phyloP scores from a whole-genome alignment of 305 asterid genomes.

The Fraxinus paxiana region DNA sequence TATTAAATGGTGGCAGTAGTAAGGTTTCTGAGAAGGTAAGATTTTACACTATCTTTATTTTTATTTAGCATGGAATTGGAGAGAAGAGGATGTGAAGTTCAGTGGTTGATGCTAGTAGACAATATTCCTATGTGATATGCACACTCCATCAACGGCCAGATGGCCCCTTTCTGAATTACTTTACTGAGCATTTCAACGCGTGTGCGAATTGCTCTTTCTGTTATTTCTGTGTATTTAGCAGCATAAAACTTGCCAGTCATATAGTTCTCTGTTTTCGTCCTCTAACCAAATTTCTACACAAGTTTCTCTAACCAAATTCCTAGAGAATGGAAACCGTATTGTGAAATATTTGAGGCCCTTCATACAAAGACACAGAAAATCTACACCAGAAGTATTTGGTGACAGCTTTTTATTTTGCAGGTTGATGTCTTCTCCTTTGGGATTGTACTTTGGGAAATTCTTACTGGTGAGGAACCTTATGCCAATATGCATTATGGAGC shows the following conservation, averaged over 20 bases:
- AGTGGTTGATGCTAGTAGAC: not conserved
- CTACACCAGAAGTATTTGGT: not conserved
- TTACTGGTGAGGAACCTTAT: constrained; percentile 91
- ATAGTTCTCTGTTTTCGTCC: not conserved
- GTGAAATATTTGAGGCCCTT: not conserved
- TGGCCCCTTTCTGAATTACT: not conserved
- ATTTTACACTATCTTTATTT: not conserved
- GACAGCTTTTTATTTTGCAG: constrained; percentile 36
- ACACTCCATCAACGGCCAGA: not conserved
- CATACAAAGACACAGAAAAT: not conserved
- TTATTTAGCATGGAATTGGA: not conserved
- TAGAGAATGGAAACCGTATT: not conserved
- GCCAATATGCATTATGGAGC: constrained; percentile 97
- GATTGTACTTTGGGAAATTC: constrained; percentile 87
- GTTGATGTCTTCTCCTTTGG: constrained; percentile 93
- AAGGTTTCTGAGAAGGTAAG: constrained; percentile 85
- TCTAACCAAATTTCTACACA: not conserved
- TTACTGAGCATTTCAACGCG: not conserved
- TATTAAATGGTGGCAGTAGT: constrained; percentile 77
- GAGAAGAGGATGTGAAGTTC: constrained; percentile 5
- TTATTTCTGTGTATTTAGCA: not conserved
- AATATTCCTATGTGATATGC: not conserved
- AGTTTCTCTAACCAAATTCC: not conserved
- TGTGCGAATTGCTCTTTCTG: not conserved
- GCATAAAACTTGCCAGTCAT: not conserved